These are phyloP conservation scores for Cladophialophora carrionii DNA, from an alignment of 2,329 filamentous ascomycete genomes.

Conservation along the genomic window DNA sequence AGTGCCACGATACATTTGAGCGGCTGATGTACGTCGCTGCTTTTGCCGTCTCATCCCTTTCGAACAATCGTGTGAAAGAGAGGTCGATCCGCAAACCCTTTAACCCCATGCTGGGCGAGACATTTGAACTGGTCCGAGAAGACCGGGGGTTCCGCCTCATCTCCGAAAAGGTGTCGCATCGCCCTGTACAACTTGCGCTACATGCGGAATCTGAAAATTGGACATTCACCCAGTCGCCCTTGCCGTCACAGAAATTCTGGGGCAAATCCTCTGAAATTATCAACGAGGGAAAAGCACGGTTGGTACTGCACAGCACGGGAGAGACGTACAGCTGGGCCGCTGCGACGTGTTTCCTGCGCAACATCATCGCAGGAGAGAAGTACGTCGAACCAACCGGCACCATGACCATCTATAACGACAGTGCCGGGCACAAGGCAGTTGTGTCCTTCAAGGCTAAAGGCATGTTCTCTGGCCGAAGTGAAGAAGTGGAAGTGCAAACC, in stretches of 20 bases:
- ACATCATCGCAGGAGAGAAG: conserved; percentile 97
- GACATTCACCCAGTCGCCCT: conserved; percentile 84
- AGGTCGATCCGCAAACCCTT: conserved; percentile 94
- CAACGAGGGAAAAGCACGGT: conserved; percentile 82
- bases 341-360: conserved; percentile 87
- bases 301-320: conserved; percentile 73
- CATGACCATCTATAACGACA: conserved; percentile 85
- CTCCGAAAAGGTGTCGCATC: conserved; percentile 93
- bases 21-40: conserved; percentile 83
- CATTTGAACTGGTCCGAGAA: conserved; percentile 86
- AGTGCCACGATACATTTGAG: conserved; percentile 61
- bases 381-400: conserved; percentile 93
- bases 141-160: conserved; percentile 86
- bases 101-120: conserved; percentile 95
- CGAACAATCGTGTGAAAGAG: conserved; percentile 80
- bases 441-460: conserved; percentile 92
- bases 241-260: conserved; percentile 96
- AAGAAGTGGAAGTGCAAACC: conserved; percentile 80
- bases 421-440: conserved; percentile 77
- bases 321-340: conserved; percentile 88
- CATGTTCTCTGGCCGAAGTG: conserved; percentile 93
- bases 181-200: conserved; percentile 88
- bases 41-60: conserved; percentile 87
- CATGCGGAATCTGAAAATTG: conserved; percentile 85
- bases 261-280: conserved; percentile 94